phyloP scores from a whole-genome alignment of 176 grass and related monocot species.

The Triticum monococcum region DNA sequence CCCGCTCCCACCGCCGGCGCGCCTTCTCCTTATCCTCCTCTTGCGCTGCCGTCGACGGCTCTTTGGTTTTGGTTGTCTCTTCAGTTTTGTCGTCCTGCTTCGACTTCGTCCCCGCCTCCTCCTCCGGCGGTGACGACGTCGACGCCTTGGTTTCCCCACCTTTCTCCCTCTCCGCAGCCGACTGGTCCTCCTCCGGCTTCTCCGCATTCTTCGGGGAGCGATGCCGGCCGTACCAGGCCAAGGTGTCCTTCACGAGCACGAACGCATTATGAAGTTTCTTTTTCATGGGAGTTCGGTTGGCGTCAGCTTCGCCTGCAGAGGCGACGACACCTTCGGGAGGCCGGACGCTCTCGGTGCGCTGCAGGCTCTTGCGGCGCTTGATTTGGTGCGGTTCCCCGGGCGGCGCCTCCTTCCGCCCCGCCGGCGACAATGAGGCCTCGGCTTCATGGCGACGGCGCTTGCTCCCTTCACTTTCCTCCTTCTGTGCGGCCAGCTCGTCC shows the following conservation, averaged over 20 bases:
- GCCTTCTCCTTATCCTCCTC: not conserved
- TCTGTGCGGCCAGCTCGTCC: not conserved
- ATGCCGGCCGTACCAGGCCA: not conserved
- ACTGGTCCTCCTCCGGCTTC: not conserved
- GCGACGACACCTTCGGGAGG: not conserved
- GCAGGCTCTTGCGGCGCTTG: constrained; percentile 3
- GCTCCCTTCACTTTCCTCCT: not conserved
- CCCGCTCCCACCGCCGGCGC: not conserved
- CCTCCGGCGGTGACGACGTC: not conserved
- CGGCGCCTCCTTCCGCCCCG: not conserved
- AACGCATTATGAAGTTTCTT: not conserved
- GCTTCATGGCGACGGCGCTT: not conserved
- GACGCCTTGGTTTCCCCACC: not conserved
- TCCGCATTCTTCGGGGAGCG: not conserved
- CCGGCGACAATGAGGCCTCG: not conserved
- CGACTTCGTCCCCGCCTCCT: not conserved
- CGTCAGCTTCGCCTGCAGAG: not conserved
- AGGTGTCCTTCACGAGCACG: not conserved
- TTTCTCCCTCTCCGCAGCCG: not conserved
- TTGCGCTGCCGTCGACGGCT: not conserved
- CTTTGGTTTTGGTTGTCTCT: too few relatives aligned
- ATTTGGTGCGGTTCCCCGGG: not conserved
- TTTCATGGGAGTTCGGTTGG: not conserved
- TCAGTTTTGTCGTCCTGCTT: not conserved
- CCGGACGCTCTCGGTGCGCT: not conserved